Base-by-base conservation (phyloP, 2,329 filamentous ascomycete species). In the Coniella lustricola region DNA sequence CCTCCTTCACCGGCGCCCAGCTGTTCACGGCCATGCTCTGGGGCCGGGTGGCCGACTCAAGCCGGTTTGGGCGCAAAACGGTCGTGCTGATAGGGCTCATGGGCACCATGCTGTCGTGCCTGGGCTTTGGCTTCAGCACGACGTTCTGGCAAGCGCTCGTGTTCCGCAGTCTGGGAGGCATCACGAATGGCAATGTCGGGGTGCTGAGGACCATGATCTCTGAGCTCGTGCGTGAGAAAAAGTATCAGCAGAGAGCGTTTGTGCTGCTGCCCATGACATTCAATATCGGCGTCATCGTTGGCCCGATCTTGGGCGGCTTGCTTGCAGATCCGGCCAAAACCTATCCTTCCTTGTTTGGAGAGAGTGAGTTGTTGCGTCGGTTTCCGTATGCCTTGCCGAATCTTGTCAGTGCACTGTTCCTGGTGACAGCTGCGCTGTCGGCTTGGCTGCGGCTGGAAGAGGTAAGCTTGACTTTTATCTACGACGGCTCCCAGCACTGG, bases 171-270 rank as follows among this genome's bases (percentile, higher is more conserved):
- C 70, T 96, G n/a, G 79, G 87, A 57, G 91, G 93, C 2, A 76
- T 84, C 9, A 83, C 86, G 38, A 96, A 95, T 61, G 93, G 91
- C 46, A 97, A 96, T 61, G 79, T 91, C n/a, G 87, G 93, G 1
- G 96, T 96, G 53, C 84, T 96, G 54, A 73, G 90, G 55, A 95
- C 89, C 14, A 89, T 93, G 70, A 90, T 96, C 2, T 91, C 91
- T 0, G 91, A 96, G 65, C 82, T 96, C 76, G 90, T 95, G 2
- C 87, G 89, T 0, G 82, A 93, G 64, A 89, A 79, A 63, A 85
- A 90, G 60, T 73, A 95, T 7, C 91, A 96, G 61, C 90, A 91
- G 0, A 75, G 82, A 45, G 93, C 93, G 0, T 97, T 97, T 65
- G 90, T 85, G 55, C 74, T 97, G 39, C 96, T 97, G 90, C 91